phyloP scores from a whole-genome alignment of 192 early-diverging fungal species.

The Umbelopsis sp. region DNA sequence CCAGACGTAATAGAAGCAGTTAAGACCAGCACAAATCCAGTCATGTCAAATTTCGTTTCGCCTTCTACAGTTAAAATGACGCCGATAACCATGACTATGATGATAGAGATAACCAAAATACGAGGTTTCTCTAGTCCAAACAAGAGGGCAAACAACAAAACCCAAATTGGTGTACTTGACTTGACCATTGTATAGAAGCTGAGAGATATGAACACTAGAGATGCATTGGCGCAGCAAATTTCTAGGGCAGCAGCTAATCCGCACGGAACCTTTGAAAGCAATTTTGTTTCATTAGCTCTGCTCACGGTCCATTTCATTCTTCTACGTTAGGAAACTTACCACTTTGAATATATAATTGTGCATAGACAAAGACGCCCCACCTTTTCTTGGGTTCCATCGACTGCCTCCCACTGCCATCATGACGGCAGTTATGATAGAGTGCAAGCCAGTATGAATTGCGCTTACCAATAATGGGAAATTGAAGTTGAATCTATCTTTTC shows the following conservation, averaged over 20 bases:
- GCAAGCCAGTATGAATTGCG: constrained; percentile 72
- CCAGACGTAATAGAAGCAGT: constrained; percentile 76
- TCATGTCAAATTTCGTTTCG: constrained; percentile 62
- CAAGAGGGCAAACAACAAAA: constrained; percentile 79
- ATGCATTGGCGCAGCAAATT: constrained; percentile 80
- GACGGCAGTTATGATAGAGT: constrained; percentile 63
- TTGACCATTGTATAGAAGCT: constrained; percentile 88
- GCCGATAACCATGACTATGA: constrained; percentile 72
- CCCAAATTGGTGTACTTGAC: constrained; percentile 67
- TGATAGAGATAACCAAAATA: constrained; percentile 61
- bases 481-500: constrained; percentile 72
- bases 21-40: constrained; percentile 58
- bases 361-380: background rate
- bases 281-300: background rate
- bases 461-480: constrained; percentile 77
- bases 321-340: constrained; percentile 21
- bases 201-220: constrained; percentile 77
- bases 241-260: constrained; percentile 80
- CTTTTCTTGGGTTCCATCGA: constrained; percentile 33
- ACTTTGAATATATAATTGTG: constrained; percentile 37
- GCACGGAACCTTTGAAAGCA: constrained; percentile 33
- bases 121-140: constrained; percentile 76
- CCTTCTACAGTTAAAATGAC: constrained; percentile 77
- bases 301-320: background rate
- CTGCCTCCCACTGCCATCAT: constrained; percentile 49